phyloP scores from a whole-genome alignment of 2,329 filamentous ascomycete genomes.

The Aspergillus carbonarius region DNA sequence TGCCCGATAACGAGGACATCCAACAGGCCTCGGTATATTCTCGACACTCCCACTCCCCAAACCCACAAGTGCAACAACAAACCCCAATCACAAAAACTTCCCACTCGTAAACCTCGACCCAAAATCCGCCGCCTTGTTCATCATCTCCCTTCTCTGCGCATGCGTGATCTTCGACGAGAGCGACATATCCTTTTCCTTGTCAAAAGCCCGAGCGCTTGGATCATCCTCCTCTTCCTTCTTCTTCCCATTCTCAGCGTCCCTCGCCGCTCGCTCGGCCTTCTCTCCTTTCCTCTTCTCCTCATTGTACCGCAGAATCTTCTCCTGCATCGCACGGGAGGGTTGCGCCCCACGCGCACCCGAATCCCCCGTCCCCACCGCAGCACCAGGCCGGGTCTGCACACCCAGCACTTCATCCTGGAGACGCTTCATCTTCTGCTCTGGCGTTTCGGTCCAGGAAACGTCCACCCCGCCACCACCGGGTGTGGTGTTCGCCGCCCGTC shows the following conservation, averaged over 20 bases:
- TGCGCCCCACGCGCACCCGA: neutral
- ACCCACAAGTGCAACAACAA: neutral
- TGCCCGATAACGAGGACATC: neutral
- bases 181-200: slow-evolving; percentile 91
- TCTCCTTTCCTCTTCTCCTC: slow-evolving; percentile 26
- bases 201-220: slow-evolving; percentile 83
- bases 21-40: too few species aligned
- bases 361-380: slow-evolving; percentile 12
- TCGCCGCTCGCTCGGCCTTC: neutral
- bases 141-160: slow-evolving; percentile 72
- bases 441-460: slow-evolving; percentile 87
- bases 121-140: slow-evolving; percentile 78
- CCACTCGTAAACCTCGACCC: slow-evolving; percentile 78
- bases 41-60: neutral
- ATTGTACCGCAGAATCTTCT: slow-evolving; percentile 58
- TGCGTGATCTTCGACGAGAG: slow-evolving; percentile 69
- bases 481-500: slow-evolving; percentile 52
- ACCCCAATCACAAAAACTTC: slow-evolving; percentile 48
- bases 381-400: slow-evolving; percentile 44
- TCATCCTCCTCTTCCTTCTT: slow-evolving; percentile 72
- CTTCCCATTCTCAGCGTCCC: slow-evolving; percentile 9
- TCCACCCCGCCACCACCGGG: slow-evolving; percentile 38
- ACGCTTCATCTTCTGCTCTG: slow-evolving; percentile 79
- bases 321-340: slow-evolving; percentile 45
- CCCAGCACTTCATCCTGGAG: slow-evolving; percentile 81